These are phyloP conservation scores for Earliella scabrosa DNA, from an alignment of 1,284 basidiomycete species.

Conservation along the genomic window DNA sequence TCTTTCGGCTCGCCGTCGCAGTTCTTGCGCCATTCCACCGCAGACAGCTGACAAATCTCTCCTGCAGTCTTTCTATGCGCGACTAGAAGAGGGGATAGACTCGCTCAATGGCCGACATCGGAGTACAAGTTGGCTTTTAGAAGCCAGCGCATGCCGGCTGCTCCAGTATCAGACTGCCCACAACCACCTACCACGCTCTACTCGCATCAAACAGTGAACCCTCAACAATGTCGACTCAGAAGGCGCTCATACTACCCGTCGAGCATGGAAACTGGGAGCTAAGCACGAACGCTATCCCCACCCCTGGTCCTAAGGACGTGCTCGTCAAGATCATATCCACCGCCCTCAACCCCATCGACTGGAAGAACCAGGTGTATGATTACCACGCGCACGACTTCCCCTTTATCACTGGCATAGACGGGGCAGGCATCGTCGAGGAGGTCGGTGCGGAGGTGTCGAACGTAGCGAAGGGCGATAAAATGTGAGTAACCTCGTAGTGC, in stretches of 20 bases:
- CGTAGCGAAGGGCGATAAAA: slow-evolving; percentile 45
- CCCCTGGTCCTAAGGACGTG: slow-evolving; percentile 32
- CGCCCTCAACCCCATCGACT: slow-evolving; percentile 44
- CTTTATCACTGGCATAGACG: slow-evolving; percentile 49
- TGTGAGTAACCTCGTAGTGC: slow-evolving; percentile 30
- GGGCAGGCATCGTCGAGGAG: slow-evolving; percentile 48
- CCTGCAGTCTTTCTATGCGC: no score
- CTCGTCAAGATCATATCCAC: slow-evolving; percentile 40
- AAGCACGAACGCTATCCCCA: slow-evolving; percentile 6
- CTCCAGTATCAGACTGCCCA: no score
- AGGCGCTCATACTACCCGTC: slow-evolving; percentile 12
- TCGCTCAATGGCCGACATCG: no score
- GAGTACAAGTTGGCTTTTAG: no score
- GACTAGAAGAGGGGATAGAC: no score
- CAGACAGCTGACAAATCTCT: no score
- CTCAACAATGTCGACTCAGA: neutral
- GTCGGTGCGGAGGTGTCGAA: slow-evolving; percentile 46
- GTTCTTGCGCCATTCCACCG: no score
- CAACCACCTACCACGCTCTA: neutral
- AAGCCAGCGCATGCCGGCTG: no score
- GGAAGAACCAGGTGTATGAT: slow-evolving; percentile 40
- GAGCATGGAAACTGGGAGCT: slow-evolving; percentile 15
- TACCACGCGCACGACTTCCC: slow-evolving; percentile 35
- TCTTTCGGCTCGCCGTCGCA: no score
- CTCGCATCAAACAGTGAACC: no score